phyloP scores from a whole-genome alignment of 805 yeast species.

The Pichia kluyveri region DNA sequence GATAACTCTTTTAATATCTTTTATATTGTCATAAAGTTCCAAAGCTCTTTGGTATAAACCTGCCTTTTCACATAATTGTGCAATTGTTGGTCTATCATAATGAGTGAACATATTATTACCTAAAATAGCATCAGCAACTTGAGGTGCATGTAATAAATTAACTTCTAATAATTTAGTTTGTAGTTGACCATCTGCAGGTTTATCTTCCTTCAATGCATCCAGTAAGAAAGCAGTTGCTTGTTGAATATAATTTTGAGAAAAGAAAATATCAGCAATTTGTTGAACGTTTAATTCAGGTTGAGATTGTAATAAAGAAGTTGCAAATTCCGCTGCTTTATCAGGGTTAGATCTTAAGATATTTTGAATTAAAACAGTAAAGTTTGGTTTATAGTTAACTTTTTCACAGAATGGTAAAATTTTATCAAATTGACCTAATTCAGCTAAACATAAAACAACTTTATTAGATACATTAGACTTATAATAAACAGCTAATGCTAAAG shows the following conservation, averaged over 20 bases:
- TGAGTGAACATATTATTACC: constrained; percentile 95
- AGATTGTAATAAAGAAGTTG: constrained; percentile 64
- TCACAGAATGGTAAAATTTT: constrained; percentile 91
- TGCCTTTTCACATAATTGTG: constrained; percentile 89
- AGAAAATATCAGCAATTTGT: constrained; percentile 84
- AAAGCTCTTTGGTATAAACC: constrained; percentile 92
- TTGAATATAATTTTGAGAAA: constrained; percentile 88
- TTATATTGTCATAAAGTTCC: constrained; percentile 90
- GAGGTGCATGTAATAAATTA: constrained; percentile 92
- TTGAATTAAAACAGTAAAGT: constrained; percentile 82
- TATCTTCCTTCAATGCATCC: constrained; percentile 90
- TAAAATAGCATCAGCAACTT: constrained; percentile 97
- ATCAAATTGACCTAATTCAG: constrained; percentile 94
- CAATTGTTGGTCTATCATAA: constrained; percentile 89
- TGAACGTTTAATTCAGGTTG: constrained; percentile 71
- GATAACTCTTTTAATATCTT: constrained; percentile 91
- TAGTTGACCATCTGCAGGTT: constrained; percentile 90
- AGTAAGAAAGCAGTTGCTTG: constrained; percentile 96
- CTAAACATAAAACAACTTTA: constrained; percentile 85
- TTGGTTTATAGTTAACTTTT: constrained; percentile 82
- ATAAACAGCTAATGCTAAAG: constrained; percentile 86
- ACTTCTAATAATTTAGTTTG: constrained; percentile 93
- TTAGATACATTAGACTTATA: constrained; percentile 73
- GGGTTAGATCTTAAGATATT: constrained; percentile 87
- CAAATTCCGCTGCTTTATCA: constrained; percentile 97